These are phyloP conservation scores for Lagenidium giganteum DNA, from an alignment of 352 stramenopile species.

Conservation along the genomic window DNA sequence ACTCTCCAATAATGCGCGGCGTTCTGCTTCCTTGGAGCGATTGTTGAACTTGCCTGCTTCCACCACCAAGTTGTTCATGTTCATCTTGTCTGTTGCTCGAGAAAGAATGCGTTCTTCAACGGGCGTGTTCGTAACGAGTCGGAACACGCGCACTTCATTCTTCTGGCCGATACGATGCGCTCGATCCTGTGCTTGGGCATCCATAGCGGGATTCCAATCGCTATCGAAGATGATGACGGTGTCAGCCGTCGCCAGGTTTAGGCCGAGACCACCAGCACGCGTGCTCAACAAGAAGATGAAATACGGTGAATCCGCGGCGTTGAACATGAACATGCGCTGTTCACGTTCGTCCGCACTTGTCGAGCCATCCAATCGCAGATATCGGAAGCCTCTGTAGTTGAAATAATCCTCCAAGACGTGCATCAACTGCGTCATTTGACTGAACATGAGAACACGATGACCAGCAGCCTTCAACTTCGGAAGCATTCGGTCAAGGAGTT, in stretches of 20 bases:
- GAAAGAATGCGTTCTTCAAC: constrained; percentile 88
- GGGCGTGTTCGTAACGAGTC: constrained; percentile 79
- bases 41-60: constrained; percentile 89
- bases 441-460: constrained; percentile 89
- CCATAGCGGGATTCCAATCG: constrained; percentile 99
- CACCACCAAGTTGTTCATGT: constrained; percentile 90
- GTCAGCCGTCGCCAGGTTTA: constrained; percentile 98
- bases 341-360: constrained; percentile 96
- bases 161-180: constrained; percentile 91
- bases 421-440: constrained; percentile 89
- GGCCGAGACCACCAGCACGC: constrained; percentile 93
- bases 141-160: constrained; percentile 87
- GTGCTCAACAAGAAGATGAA: constrained; percentile 98
- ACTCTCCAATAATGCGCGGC: constrained; percentile 79
- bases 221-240: constrained; percentile 99
- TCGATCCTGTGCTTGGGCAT: constrained; percentile 90
- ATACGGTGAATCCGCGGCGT: constrained; percentile 82
- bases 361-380: constrained; percentile 95
- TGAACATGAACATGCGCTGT: constrained; percentile 98
- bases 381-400: constrained; percentile 88
- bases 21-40: constrained; percentile 79
- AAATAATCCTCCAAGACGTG: constrained; percentile 90
- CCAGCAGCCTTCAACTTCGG: constrained; percentile 91
- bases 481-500: constrained; percentile 96
- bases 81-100: constrained; percentile 87